Base-by-base conservation (phyloP, 2,329 filamentous ascomycete genomes). In the Aureobasidium leucospermi region DNA sequence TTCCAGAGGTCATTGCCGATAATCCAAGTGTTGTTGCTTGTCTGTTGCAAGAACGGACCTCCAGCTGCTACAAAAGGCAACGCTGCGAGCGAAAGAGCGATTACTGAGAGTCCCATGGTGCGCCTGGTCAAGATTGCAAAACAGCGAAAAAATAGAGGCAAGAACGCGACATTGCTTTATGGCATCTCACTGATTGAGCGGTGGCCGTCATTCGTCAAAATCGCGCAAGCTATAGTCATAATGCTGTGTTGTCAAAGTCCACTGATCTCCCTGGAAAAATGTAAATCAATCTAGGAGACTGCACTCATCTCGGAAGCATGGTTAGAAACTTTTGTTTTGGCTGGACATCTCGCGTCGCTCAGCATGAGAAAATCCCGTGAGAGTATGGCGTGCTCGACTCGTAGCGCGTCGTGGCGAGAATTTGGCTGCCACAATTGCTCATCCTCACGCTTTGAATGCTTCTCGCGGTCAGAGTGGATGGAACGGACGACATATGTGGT, bases 1-100 rank as follows among this genome's bases (percentile, higher is more conserved):
- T 76, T 76, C 74, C 74, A 76, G 6, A 74, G 61, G 11, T 69
- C 68, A 62, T 76, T 76, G 2, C 74, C 74, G 46, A 76, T 64
- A 1, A 71, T 46, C 71, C 71, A 73, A 2, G 70, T 72, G 36
- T 69, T 67, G 47, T 69, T 67, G 19, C 70, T 67, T 6, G 71
- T 16, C 38, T 70, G 67, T 31, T 69, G 67, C 9, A 74, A 56
- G 53, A 74, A 74, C 34, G 57, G 29, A 7, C 47, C 38, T n/a
- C 36, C 10, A 15, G 38, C 19, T 36, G 47, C 46, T 11, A 23
- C 32, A 3, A 32, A 28, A 6, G 42, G 42, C 5, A 45, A 10
- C 7, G 19, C 42, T 7, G 16, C 42, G 19, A 45, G 42, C 2
- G 16, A 19, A 23, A 45, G 19, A 13, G 13, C 6, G 19, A 23